These are phyloP conservation scores for Dysphania ambrosioides DNA, from an alignment of 148 eudicot species.

Conservation along the genomic window DNA sequence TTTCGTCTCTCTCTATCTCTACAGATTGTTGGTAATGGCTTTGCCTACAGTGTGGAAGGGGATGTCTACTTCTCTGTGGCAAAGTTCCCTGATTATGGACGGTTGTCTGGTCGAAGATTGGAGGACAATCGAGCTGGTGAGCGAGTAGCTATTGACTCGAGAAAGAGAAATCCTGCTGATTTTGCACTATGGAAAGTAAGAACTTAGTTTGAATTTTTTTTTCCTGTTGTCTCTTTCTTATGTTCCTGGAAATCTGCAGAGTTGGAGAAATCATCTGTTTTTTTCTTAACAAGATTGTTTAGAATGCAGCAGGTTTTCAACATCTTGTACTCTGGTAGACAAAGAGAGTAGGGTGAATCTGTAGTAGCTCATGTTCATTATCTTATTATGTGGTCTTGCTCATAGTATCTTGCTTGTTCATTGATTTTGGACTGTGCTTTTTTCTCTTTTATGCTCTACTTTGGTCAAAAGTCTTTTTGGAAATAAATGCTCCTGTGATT, in stretches of 20 bases:
- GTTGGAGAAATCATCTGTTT: neutral
- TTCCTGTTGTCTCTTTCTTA: neutral
- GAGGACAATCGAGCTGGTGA: conserved; percentile 98
- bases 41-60: conserved; percentile 64
- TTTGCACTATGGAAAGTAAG: conserved; percentile 96
- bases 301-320: too few relatives aligned
- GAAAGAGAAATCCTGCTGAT: conserved; percentile 93
- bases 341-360: neutral
- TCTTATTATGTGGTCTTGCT: neutral
- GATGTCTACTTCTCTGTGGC: conserved; percentile 93
- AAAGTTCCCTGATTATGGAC: conserved; percentile 69
- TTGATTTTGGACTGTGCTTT: neutral
- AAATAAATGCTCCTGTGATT: neutral
- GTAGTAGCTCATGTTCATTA: neutral
- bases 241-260: neutral
- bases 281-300: too few relatives aligned
- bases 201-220: neutral
- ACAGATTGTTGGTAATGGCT: conserved; percentile 81
- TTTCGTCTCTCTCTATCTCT: conserved; percentile 14
- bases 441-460: neutral
- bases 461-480: neutral
- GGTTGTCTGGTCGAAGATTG: conserved; percentile 77
- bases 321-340: neutral
- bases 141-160: conserved; percentile 75
- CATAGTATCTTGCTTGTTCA: neutral